Percentiles rank a stretch among this genome's conserved stretches.
phyloP scores from a whole-genome alignment of 768 basidiomycete genomes.

The Arthromyces matolae region DNA sequence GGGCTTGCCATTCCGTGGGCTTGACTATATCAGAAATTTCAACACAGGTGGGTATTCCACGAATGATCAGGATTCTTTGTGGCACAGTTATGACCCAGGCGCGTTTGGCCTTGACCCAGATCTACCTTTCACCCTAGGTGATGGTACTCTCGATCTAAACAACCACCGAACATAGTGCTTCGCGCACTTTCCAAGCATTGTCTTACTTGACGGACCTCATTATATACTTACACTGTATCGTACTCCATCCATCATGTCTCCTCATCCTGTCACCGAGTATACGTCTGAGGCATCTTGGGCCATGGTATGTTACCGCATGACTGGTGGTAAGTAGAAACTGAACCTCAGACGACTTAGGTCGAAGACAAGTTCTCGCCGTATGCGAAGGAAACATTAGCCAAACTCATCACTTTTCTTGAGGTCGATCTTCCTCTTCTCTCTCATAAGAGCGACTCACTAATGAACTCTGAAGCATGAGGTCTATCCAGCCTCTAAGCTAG shows the following conservation, averaged over 20 bases:
- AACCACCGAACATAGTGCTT: conserved; percentile 21
- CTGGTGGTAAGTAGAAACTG: not conserved
- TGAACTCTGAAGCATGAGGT: conserved; percentile 69
- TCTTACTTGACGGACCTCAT: not conserved
- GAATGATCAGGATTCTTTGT: conserved; percentile 48
- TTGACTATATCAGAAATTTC: conserved; percentile 83
- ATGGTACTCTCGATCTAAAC: conserved; percentile 35
- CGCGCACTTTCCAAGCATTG: conserved; percentile 5
- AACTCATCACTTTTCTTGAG: conserved; percentile 81
- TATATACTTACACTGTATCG: conserved; percentile 4
- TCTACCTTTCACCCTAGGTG: conserved; percentile 62
- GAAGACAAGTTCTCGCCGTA: conserved; percentile 91
- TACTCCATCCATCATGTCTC: conserved; percentile 38
- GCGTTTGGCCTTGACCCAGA: conserved; percentile 78
- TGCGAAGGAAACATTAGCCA: conserved; percentile 82
- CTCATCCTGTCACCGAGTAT: conserved; percentile 71
- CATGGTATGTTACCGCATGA: conserved; percentile 48
- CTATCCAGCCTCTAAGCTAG: conserved; percentile 71
- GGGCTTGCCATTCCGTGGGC: conserved; percentile 79
- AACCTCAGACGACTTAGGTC: conserved; percentile 47
- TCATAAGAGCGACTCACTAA: not conserved
- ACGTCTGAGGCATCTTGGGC: conserved; percentile 87
- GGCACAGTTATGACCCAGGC: conserved; percentile 67
- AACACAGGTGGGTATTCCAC: conserved; percentile 47
- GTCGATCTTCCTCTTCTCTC: conserved; percentile 36